These are phyloP conservation scores for Mycena filopes DNA, from an alignment of 768 basidiomycete species.

Conservation along the genomic window DNA sequence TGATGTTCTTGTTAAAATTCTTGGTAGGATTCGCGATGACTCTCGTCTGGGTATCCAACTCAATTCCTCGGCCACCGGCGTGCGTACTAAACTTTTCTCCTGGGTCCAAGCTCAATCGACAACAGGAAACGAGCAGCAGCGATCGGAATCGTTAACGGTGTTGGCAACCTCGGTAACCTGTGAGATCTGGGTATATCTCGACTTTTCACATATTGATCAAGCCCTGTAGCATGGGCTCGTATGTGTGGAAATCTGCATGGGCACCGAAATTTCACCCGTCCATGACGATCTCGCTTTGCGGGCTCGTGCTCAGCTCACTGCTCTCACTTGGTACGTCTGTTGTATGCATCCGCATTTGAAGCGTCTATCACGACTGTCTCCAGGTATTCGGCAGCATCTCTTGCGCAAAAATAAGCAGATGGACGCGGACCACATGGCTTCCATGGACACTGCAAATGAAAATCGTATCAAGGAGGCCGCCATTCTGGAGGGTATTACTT, in stretches of 20 bases:
- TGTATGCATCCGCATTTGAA: not conserved
- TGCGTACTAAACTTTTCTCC: constrained; percentile 36
- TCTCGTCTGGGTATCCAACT: constrained; percentile 72
- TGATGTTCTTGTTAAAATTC: not conserved
- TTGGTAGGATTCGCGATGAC: constrained; percentile 55
- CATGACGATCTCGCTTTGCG: constrained; percentile 58
- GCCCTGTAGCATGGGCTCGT: constrained; percentile 62
- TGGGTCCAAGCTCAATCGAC: no score
- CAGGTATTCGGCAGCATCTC: constrained; percentile 60
- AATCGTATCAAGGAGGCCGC: constrained; percentile 68
- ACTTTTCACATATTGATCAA: not conserved
- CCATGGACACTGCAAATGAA: constrained; percentile 56
- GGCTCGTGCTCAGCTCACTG: constrained; percentile 31
- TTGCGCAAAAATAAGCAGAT: constrained; percentile 58
- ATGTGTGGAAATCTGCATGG: constrained; percentile 69
- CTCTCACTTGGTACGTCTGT: constrained; percentile 40
- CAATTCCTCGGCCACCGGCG: constrained; percentile 68
- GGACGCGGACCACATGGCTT: constrained; percentile 56
- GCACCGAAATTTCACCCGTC: constrained; percentile 70
- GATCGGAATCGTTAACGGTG: constrained; percentile 71
- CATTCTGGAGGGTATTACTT: constrained; percentile 65
- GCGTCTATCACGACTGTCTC: not conserved
- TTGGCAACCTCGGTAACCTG: constrained; percentile 68
- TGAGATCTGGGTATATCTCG: constrained; percentile 38
- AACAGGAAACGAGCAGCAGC: constrained; percentile 64